Percentiles rank a stretch among this genome's conserved stretches.
Conservation (phyloP, 2,329 filamentous ascomycete species). For the Mycosphaerelloides madeirae region DNA sequence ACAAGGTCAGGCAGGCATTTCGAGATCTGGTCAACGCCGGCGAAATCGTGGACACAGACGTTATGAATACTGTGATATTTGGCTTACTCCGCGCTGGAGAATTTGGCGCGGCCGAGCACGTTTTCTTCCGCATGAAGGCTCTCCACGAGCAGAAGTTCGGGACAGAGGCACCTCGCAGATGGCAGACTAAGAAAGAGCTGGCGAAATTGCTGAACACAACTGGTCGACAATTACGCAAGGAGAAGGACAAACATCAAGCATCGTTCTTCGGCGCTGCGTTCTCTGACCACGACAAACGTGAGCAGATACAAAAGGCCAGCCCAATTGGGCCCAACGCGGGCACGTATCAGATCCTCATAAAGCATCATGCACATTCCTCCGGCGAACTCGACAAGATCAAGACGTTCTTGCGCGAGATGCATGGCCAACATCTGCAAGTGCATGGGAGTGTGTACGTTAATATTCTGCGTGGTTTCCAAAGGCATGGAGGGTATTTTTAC, state of each 20-base stretch:
- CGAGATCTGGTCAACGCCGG: conserved; percentile 75
- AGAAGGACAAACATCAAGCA: conserved; percentile 48
- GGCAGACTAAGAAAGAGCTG: conserved; percentile 41
- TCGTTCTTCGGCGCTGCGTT: conserved; percentile 34
- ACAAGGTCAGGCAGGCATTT: conserved; percentile 72
- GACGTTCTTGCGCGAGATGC: conserved; percentile 76
- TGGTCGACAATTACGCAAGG: conserved; percentile 39
- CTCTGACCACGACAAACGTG: conserved; percentile 19
- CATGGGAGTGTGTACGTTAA: conserved; percentile 74
- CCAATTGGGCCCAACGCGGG: conserved; percentile 68
- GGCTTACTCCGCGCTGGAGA: conserved; percentile 75
- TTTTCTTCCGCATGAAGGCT: conserved; percentile 80
- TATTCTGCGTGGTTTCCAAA: conserved; percentile 75
- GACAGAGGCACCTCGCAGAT: conserved; percentile 32
- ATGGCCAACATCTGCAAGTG: conserved; percentile 59
- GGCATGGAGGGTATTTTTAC: conserved; percentile 62
- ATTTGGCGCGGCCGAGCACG: conserved; percentile 66
- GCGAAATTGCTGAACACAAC: conserved; percentile 47
- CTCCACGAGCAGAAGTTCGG: conserved; percentile 43
- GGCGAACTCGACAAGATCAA: conserved; percentile 70
- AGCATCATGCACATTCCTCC: conserved; percentile 62
- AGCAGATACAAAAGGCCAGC: conserved; percentile 60
- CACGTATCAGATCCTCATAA: conserved; percentile 76
- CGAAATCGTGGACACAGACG: conserved; percentile 81
- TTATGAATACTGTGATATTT: conserved; percentile 80